Percentiles rank a stretch among this genome's conserved stretches.
Evolutionary conservation across 495 filamentous ascomycete genomes (phyloP).

Genomic region (Echria macrotheca): DNA sequence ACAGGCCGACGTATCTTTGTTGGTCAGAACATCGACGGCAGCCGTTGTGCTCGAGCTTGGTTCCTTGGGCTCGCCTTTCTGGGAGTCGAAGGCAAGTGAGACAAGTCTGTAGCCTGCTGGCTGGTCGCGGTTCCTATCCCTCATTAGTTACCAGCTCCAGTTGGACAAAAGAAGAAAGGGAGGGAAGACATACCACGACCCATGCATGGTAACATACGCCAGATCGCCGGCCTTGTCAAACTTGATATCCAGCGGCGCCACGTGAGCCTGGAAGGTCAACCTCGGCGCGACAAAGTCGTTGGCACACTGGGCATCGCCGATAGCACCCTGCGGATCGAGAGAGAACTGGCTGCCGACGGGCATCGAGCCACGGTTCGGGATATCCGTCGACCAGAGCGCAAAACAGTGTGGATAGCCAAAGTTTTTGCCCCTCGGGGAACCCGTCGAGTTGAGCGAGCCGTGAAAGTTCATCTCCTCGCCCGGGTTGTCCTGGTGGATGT

Average conservation of each 20-base stretch:
- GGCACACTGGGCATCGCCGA: constrained; percentile 41
- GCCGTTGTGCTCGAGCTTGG: constrained; percentile 35
- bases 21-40: constrained; percentile 46
- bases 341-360: constrained; percentile 37
- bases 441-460: constrained; percentile 50
- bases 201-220: constrained; percentile 41
- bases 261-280: constrained; percentile 54
- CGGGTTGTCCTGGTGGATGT: constrained; percentile 66
- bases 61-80: constrained; percentile 38
- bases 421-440: constrained; percentile 43
- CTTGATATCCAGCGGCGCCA: constrained; percentile 56
- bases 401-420: constrained; percentile 70
- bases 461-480: constrained; percentile 72
- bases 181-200: no score
- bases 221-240: constrained; percentile 33
- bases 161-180: no score
- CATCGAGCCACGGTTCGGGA: constrained; percentile 22
- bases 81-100: constrained; percentile 33
- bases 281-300: constrained; percentile 38
- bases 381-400: constrained; percentile 51
- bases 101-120: constrained; percentile 55
- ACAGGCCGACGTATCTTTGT: constrained; percentile 38
- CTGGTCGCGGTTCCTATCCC: constrained; percentile 43
- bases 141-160: no score
- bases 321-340: constrained; percentile 12